Conservation (phyloP, 2,329 filamentous ascomycete species). For the Teratosphaeria destructans region DNA sequence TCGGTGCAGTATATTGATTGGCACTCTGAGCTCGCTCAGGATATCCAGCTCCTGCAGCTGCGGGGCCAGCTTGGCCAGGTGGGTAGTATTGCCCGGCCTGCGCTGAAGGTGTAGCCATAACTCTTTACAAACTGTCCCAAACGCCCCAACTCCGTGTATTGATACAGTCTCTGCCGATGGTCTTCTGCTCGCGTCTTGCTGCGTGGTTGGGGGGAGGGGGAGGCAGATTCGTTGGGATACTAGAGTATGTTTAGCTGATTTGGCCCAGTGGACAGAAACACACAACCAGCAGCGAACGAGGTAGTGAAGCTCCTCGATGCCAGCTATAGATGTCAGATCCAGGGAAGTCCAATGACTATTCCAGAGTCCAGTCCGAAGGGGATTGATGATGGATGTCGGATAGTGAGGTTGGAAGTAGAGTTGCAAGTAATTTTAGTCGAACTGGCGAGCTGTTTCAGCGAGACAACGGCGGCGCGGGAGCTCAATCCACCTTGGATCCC, state of each 20-base stretch:
- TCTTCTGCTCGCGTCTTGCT: not conserved
- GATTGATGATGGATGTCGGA: not conserved
- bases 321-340: not conserved
- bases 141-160: conserved; percentile 5
- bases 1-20: conserved; percentile 23
- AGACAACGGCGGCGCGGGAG: not conserved
- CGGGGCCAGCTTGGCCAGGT: conserved; percentile 3
- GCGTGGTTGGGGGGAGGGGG: not conserved
- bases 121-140: conserved; percentile 2
- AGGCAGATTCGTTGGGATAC: not conserved
- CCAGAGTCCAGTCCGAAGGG: not conserved
- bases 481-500: not conserved
- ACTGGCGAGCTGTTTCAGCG: conserved; percentile 1
- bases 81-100: conserved; percentile 6
- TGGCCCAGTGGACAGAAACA: not conserved
- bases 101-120: conserved; percentile 15
- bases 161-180: not conserved
- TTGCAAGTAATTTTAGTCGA: not conserved
- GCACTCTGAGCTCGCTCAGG: conserved; percentile 5
- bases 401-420: not conserved
- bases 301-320: not conserved
- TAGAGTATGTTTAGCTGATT: not conserved
- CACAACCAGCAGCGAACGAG: not conserved
- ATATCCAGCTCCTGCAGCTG: conserved; percentile 2
- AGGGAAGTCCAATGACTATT: not conserved